These are phyloP conservation scores for Nephelium lappaceum DNA, from an alignment of 345 rosid species.

Conservation along the genomic window DNA sequence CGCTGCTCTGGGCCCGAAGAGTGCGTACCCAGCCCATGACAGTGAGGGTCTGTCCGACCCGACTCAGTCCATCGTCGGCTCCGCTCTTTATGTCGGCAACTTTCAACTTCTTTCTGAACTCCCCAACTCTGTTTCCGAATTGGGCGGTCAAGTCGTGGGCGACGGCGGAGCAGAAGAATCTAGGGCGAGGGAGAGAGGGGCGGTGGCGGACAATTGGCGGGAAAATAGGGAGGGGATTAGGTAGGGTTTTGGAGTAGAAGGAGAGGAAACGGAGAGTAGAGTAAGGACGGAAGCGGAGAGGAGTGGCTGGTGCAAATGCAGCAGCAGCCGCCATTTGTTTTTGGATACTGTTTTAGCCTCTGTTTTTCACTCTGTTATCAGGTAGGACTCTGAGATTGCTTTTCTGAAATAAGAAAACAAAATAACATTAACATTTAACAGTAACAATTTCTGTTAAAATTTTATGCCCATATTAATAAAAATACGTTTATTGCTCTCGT, in stretches of 20 bases:
- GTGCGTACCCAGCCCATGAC: constrained; percentile 95
- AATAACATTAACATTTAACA: too few relatives aligned
- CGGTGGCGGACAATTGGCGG: constrained; percentile 32
- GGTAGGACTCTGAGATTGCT: neutral
- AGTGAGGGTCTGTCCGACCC: constrained; percentile 62
- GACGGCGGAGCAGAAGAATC: constrained; percentile 41
- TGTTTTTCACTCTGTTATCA: neutral
- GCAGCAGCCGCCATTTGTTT: constrained; percentile 41
- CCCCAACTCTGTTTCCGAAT: constrained; percentile 49
- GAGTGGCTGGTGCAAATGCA: constrained; percentile 50
- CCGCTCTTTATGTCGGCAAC: constrained; percentile 82
- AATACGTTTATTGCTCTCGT: too few relatives aligned
- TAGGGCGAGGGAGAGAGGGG: constrained; percentile 27
- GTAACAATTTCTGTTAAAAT: too few relatives aligned
- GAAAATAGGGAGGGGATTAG: constrained; percentile 18
- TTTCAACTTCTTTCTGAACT: constrained; percentile 72
- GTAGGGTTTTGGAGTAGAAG: constrained; percentile 33
- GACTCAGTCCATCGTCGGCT: constrained; percentile 57
- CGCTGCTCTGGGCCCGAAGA: constrained; percentile 81
- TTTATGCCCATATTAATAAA: too few relatives aligned
- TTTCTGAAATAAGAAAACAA: too few relatives aligned
- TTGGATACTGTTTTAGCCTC: constrained; percentile 5
- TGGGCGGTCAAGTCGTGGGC: constrained; percentile 34
- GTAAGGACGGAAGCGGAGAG: constrained; percentile 47
- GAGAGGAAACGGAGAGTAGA: constrained; percentile 52